Evolutionary conservation across 495 filamentous ascomycete species (phyloP), one percentile per base, ranked within the genome.

Genomic region (Talaromyces proteolyticus): DNA sequence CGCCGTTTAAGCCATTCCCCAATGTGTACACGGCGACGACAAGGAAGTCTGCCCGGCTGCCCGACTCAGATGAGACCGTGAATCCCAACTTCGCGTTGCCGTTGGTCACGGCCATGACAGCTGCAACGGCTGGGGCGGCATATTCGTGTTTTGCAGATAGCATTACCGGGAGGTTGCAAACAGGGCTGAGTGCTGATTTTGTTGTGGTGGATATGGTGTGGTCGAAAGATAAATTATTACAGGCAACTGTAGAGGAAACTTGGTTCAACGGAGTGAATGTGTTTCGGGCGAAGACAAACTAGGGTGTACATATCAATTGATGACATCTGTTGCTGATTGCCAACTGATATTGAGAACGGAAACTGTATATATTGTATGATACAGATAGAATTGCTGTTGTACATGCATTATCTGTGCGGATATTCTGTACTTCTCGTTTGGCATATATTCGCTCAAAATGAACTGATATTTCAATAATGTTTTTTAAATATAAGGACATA

Each of bases 11-110:
- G 16, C 74, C 80, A 6, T 52, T 84, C 6, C 65, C 63, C 19
- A 84, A 83, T 55, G 51, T 78, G n/a, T 84, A 85, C 52, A 75
- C 77, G 24, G 81, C 76, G 1, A 78, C 78, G 14, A 84, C 82
- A 41, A 65, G 82, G 26, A 63, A 68, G 36, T 80, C 77, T 0
- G 76, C 75, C 19, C 64, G 78, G 21, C 69, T 79, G 53, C 78
- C 74, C 0, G 62, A 63, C n/a, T 57, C 63, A n/a, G 46, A 57
- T 29, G 68, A 72, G 24, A 68, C 67, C 0, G 67, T 79, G 0
- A 86, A 84, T 53, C 64, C 63, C 8, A 58, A 79, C 22, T 82
- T 78, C 52, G 73, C 70, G 18, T 58, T 83, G 19, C 66, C 67
- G 1, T 42, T 84, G 18, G 68, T 62, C 40, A 71, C 79, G 52